Percentiles rank a stretch among this genome's conserved stretches.
Evolutionary conservation across 768 basidiomycete genomes (phyloP).

Genomic region (Lepiota brunneoincarnata): DNA sequence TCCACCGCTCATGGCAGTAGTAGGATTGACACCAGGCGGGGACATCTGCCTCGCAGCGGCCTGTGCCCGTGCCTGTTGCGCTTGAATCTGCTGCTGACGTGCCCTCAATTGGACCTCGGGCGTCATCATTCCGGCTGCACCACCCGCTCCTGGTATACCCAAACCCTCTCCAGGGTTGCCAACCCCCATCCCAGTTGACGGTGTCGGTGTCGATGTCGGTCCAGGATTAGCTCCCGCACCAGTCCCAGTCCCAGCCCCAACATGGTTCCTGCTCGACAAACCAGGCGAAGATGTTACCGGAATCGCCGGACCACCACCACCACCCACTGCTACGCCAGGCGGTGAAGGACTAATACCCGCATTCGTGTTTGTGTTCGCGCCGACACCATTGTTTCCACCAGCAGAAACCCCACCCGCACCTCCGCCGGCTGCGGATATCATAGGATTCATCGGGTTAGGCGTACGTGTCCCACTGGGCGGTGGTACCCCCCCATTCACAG

Average conservation of each 20-base stretch:
- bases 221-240: constrained; percentile 8
- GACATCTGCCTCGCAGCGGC: constrained; percentile 37
- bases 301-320: constrained; percentile 8
- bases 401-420: too few relatives aligned
- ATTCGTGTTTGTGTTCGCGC: not conserved
- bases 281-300: constrained; percentile 17
- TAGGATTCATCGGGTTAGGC: constrained; percentile 22
- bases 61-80: constrained; percentile 30
- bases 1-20: constrained; percentile 9
- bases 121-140: constrained; percentile 15
- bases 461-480: constrained; percentile 3
- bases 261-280: constrained; percentile 5
- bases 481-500: constrained; percentile 7
- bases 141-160: constrained; percentile 14
- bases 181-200: constrained; percentile 22
- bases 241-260: not conserved
- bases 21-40: constrained; percentile 21
- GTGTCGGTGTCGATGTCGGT: constrained; percentile 13
- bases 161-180: constrained; percentile 19
- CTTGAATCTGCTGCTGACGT: constrained; percentile 24
- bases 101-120: constrained; percentile 17
- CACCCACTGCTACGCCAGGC: too few relatives aligned
- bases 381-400: not conserved
- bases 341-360: not conserved
- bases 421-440: not conserved